Evolutionary conservation across 768 basidiomycete species (phyloP).

Genomic region (Antrodiella citrinella): DNA sequence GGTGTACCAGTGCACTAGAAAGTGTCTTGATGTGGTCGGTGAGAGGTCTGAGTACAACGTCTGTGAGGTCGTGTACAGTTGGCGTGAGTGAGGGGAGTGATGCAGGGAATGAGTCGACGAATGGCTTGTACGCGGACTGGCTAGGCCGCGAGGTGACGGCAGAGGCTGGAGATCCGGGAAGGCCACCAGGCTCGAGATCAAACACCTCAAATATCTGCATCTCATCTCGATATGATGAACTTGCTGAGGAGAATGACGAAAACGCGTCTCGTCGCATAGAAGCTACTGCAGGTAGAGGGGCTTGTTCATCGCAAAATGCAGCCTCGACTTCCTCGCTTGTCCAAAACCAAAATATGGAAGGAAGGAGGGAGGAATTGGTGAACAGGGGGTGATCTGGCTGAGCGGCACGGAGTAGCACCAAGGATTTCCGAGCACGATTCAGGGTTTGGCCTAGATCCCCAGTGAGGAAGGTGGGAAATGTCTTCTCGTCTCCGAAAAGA

Average conservation of each 20-base stretch:
- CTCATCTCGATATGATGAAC: constrained; percentile 23
- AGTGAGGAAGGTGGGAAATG: constrained; percentile 61
- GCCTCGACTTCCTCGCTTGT: constrained; percentile 41
- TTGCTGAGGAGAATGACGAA: neutral
- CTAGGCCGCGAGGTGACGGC: too few species aligned
- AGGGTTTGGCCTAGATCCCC: constrained; percentile 41
- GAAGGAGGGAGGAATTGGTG: constrained; percentile 11
- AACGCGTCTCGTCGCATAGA: neutral
- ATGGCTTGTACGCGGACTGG: constrained; percentile 34
- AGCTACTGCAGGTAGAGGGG: too few species aligned
- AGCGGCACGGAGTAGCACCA: constrained; percentile 56
- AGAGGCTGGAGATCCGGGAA: neutral
- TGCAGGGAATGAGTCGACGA: constrained; percentile 52
- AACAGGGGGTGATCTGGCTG: constrained; percentile 57
- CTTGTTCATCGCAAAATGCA: constrained; percentile 29
- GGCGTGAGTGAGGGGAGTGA: constrained; percentile 56
- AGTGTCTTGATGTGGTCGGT: constrained; percentile 54
- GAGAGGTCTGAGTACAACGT: constrained; percentile 55
- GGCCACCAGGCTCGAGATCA: constrained; percentile 55
- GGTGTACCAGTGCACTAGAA: constrained; percentile 55
- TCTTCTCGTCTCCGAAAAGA: constrained; percentile 22
- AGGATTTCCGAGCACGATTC: constrained; percentile 59
- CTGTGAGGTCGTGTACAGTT: constrained; percentile 51
- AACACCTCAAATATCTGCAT: constrained; percentile 47
- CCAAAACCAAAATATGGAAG: constrained; percentile 57